Evolutionary conservation across 805 yeast genomes (phyloP), one percentile per base, ranked within the genome.

Genomic region (Schwanniomyces occidentalis): DNA sequence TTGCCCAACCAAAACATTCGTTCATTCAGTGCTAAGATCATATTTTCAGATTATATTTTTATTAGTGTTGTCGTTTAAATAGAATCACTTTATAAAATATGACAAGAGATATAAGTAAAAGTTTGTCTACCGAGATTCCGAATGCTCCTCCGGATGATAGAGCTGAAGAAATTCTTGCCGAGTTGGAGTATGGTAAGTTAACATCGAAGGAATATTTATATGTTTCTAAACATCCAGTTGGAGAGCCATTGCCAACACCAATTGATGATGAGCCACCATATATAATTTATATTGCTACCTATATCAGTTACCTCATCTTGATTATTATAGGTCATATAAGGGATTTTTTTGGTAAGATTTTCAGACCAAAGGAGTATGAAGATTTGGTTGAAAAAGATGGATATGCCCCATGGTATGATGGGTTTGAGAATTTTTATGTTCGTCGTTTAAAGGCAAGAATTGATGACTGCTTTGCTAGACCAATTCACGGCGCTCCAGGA

Each of bases 401-500:
- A 2, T 80, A 86, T 52, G 97, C 99, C 21, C 98, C 99, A 18
- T 85, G 96, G 84, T 85, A 84, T 51, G 85, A 93, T 16, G 91
- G 89, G 30, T 89, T 91, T 57, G 99, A 93, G 62, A 80, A 86
- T 44, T 95, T 93, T 58, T 93, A 90, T 61, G 83, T 90, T 27
- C 82, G 99, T 51, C 81, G 98, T 52, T 75, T 93, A 71, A 90
- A 93, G 59, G 77, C 75, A 48, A 84, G 96, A 62, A 77, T 93
- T 40, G 95, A 86, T 57, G 98, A 91, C 63, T 88, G 96, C 61
- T 93, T 93, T 60, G 87, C 95, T 2, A 80, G 96, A 57, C 96
- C 96, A 27, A 87, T 95, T n/a, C 84, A 85, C 40, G 98, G 97
- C 33, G 98, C 91, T 14, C 98, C 99, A 1, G 99, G 99, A 17